Conservation (phyloP, 2,329 filamentous ascomycete species). For the Alternaria alternata region DNA sequence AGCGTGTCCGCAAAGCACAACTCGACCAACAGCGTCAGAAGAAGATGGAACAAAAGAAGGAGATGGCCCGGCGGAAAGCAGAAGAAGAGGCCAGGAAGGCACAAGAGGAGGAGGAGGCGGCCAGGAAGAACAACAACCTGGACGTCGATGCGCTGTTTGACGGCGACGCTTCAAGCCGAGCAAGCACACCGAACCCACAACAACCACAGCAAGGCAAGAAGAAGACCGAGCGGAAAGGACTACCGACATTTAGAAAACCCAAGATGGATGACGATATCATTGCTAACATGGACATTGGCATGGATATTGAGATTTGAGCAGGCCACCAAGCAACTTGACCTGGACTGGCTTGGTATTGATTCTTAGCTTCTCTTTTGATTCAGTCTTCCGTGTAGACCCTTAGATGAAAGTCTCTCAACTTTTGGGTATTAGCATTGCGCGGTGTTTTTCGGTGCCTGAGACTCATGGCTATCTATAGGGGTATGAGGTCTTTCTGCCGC, state of each 20-base stretch:
- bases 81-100: slow-evolving; percentile 62
- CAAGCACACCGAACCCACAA: slow-evolving; percentile 56
- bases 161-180: slow-evolving; percentile 52
- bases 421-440: slow-evolving; percentile 4
- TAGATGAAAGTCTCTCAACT: neutral
- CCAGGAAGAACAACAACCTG: slow-evolving; percentile 41
- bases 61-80: slow-evolving; percentile 57
- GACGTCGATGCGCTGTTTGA: slow-evolving; percentile 59
- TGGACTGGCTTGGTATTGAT: neutral
- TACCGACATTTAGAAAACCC: slow-evolving; percentile 76
- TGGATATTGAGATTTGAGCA: slow-evolving; percentile 83
- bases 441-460: neutral
- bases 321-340: neutral
- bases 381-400: neutral
- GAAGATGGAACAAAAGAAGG: slow-evolving; percentile 45
- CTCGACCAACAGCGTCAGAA: slow-evolving; percentile 70
- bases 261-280: slow-evolving; percentile 94
- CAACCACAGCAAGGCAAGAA: slow-evolving; percentile 62
- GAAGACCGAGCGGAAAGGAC: slow-evolving; percentile 61
- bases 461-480: neutral
- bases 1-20: slow-evolving; percentile 89
- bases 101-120: slow-evolving; percentile 39
- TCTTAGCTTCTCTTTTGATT: neutral
- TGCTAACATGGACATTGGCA: slow-evolving; percentile 84
- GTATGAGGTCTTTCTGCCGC: neutral